Conservation (phyloP, 441 rosid genomes). For the Capsella rubella region DNA sequence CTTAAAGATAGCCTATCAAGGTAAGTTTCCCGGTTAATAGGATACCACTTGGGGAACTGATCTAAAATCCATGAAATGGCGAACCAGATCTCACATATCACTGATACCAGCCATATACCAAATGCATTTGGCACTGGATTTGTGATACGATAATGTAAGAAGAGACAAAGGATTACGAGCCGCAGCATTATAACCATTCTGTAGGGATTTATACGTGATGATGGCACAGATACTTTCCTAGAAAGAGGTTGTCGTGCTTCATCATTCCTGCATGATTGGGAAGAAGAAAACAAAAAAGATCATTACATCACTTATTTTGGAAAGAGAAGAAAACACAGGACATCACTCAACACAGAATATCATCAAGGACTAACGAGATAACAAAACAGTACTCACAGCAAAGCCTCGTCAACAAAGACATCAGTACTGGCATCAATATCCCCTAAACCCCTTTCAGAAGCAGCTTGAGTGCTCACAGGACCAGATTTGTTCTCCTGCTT, state of each 20-base stretch:
- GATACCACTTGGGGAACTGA: constrained; percentile 98
- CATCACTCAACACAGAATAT: not conserved
- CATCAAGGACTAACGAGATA: constrained; percentile 4
- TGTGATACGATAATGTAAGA: constrained; percentile 92
- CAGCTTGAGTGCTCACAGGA: constrained; percentile 80
- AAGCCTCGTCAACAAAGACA: constrained; percentile 83
- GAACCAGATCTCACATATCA: constrained; percentile 99
- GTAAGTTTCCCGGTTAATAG: constrained; percentile 95
- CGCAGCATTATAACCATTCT: constrained; percentile 94
- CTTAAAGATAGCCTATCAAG: constrained; percentile 94
- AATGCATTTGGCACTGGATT: constrained; percentile 91
- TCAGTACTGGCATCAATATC: constrained; percentile 90
- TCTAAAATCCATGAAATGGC: constrained; percentile 98
- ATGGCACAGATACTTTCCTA: constrained; percentile 90
- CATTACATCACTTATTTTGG: not conserved
- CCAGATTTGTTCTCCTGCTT: constrained; percentile 86
- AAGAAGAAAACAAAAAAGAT: not conserved
- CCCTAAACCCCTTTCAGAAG: constrained; percentile 76
- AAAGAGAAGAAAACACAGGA: constrained; percentile 3
- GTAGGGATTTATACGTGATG: constrained; percentile 92
- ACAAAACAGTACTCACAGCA: constrained; percentile 63
- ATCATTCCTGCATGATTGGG: constrained; percentile 67
- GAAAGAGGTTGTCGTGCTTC: constrained; percentile 97
- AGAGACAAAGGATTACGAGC: constrained; percentile 79
- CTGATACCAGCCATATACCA: constrained; percentile 92